Evolutionary conservation across 371 early-diverging fungal species (phyloP).

Genomic region (Conidiobolus incongruus): DNA sequence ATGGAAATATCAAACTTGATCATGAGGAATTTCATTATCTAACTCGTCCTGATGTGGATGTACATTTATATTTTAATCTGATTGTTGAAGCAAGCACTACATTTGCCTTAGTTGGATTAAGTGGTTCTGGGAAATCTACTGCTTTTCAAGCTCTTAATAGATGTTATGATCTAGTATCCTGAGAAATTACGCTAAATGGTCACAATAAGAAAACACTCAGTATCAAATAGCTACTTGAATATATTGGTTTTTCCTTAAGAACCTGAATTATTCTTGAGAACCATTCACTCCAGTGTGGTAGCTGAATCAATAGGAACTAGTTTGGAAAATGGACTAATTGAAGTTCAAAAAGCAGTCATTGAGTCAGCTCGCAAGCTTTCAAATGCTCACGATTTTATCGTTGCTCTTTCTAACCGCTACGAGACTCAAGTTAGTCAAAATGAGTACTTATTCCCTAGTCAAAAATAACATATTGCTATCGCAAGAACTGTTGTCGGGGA

Average conservation of each 20-base stretch:
- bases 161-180: constrained; percentile 55
- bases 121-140: no score
- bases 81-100: constrained; percentile 44
- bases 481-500: constrained; percentile 49
- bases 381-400: constrained; percentile 52
- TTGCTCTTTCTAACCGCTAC: constrained; percentile 42
- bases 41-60: constrained; percentile 38
- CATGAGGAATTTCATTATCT: constrained; percentile 52
- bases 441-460: constrained; percentile 25
- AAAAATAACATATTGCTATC: constrained; percentile 42
- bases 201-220: constrained; percentile 35
- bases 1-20: constrained; percentile 42
- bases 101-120: constrained; percentile 56
- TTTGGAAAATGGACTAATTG: constrained; percentile 8
- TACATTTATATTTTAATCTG: constrained; percentile 30
- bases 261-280: constrained; percentile 66
- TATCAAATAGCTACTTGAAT: constrained; percentile 39
- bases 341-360: constrained; percentile 12
- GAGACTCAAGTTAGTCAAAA: constrained; percentile 41
- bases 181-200: constrained; percentile 45
- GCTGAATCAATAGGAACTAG: constrained; percentile 22
- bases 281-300: constrained; percentile 55
- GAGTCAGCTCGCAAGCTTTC: constrained; percentile 30
- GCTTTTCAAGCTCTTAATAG: constrained; percentile 71
- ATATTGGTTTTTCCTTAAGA: constrained; percentile 78